A percentile compares a stretch with the other conserved stretches of the same genome.
phyloP scores from a whole-genome alignment of 352 stramenopile genomes.

The Pythium brachiatum region DNA sequence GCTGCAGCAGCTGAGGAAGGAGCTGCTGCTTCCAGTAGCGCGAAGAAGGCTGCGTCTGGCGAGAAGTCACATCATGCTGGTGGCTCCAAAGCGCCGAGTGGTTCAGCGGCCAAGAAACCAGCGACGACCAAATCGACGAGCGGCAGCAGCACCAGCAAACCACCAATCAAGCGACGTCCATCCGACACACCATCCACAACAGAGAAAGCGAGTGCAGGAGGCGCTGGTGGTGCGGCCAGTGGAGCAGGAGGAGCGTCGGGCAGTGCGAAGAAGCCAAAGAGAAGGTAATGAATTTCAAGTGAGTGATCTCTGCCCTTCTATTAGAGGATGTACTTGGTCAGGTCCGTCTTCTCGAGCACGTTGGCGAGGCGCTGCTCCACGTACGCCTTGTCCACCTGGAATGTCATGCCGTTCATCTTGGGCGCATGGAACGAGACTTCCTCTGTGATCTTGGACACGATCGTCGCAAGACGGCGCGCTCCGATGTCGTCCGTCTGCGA shows the following conservation, averaged over 20 bases:
- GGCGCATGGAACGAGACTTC: constrained; percentile 97
- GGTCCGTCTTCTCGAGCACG: constrained; percentile 92
- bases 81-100: constrained; percentile 1
- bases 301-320: background rate
- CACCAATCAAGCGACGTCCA: constrained; percentile 18
- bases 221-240: background rate
- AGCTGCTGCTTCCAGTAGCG: background rate
- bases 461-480: constrained; percentile 94
- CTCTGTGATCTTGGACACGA: constrained; percentile 97
- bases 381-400: constrained; percentile 92
- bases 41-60: constrained; percentile 20
- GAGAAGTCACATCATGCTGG: background rate
- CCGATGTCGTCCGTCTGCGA: constrained; percentile 98
- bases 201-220: constrained; percentile 15
- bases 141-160: constrained; percentile 16
- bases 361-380: constrained; percentile 92
- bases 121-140: constrained; percentile 12
- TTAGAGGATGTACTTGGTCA: constrained; percentile 98
- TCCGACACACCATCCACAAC: background rate
- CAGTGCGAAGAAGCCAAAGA: constrained; percentile 29
- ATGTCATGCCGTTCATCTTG: constrained; percentile 80
- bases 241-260: background rate
- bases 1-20: constrained; percentile 4
- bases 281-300: constrained; percentile 19
- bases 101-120: constrained; percentile 2